Evolutionary conservation across 225 moss, liverwort and hornwort species (phyloP), one percentile per base, ranked within the genome.

Genomic region (Marchantia paleacea): DNA sequence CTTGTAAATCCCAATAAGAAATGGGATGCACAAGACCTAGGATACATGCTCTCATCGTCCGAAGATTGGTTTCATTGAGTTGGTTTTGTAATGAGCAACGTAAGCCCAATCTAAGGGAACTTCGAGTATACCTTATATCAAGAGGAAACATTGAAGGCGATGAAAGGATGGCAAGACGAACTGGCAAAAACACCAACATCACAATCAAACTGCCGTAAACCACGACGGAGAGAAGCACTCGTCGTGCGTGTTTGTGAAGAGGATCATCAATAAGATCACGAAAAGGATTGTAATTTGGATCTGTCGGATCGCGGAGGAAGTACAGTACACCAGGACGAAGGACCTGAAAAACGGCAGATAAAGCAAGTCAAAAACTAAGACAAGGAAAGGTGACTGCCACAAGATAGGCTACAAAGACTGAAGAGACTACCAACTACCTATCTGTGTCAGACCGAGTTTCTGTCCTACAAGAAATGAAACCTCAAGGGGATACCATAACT

Each of bases 251-350:
- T 77, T 95, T 99, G 60, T 92, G 90, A 48, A 95, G 79, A 75
- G 99, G 94, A 80, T 99, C 99, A 82, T 95, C 95, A 52, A 99
- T 95, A 31, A 99, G 89, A 83, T 99, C 99, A 29, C 99, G 92
- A 55, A 99, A 99, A 3, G 99, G 99, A 80, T 99, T 99, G 80
- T 99, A 99, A 68, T 99, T 95, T 22, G 99, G 99, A 91, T 95
- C 99, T 55, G 99, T 91, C 18, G 99, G 99, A 82, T 99, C 95
- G 58, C 95, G 89, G 51, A 99, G 85, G 55, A 99, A 99, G 80
- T 99, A 92, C 25, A 99, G 84, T 51, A 99, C 94, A 73, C 95
- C 99, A 72, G 94, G 95, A 81, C 91, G 92, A 73, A 99, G 94
- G 72, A 99, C 95, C 97, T 99, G 90, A 66, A 78, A 51, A 19